Base-by-base conservation (phyloP, 1,139 yeast species). In the Hemisphaericaspora subhashii region DNA sequence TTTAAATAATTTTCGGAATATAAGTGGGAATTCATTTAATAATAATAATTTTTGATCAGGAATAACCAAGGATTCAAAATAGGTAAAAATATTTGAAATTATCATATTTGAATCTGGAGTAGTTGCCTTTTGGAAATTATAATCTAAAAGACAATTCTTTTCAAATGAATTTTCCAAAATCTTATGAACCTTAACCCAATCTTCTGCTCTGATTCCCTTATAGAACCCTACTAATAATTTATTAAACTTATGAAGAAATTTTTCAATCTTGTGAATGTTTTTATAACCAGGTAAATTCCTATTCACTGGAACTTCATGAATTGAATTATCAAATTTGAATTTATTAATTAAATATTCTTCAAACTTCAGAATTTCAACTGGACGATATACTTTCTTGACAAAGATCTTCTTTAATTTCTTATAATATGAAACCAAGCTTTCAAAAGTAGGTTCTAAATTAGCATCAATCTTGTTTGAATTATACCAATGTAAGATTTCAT, bases 141-240 rank as follows among this genome's bases (percentile, higher is more conserved):
- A 85, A 36, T 76, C 75, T 57, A 84, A 82, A 41, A 88, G 66
- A 3, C 83, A 76, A 15, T 78, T 66, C 35, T 58, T 60, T 36
- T 67, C 74, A 46, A 57, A 78, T 43, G 86, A 83, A 31, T 77
- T 66, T 56, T 90, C 97, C 39, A 92, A 62, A 2, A 83, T 65
- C 54, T 88, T 94, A 56, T 78, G 86, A 6, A 83, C 75, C 41
- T 75, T 75, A 45, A 88, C 71, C 97, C 98, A 92, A 54, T 90
- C 96, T 44, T 77, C 79, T 13, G 81, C 60, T 24, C 79, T 72
- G 18, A 86, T 77, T 16, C 81, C 75, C 23, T 68, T 69, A 53
- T 85, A 81, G 33, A 84, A 72, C 3, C 77, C 76, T 1, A 79
- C 70, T 30, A 86, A 74, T 8, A 87, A 66, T 26, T 72, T 66